Conservation (phyloP, 164 flowering plant genomes). For the Liquidambar formosana region DNA sequence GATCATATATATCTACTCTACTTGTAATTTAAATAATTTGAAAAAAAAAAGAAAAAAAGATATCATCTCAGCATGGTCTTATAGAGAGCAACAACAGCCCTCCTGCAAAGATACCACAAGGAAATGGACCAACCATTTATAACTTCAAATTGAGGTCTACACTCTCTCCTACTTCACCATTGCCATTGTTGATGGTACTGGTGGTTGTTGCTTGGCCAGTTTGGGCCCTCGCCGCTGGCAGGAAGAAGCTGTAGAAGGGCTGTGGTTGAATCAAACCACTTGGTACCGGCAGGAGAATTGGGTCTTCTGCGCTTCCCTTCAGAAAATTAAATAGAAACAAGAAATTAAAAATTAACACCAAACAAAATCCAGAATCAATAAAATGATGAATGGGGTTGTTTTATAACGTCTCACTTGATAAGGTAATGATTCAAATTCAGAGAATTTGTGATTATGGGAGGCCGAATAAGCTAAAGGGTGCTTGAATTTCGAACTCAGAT, state of each 20-base stretch:
- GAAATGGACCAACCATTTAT: conserved; percentile 7
- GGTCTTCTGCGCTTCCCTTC: conserved; percentile 21
- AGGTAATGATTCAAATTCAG: conserved; percentile 26
- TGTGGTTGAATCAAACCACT: conserved; percentile 14
- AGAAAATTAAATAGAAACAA: neutral
- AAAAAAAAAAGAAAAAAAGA: neutral
- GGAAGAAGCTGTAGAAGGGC: conserved; percentile 40
- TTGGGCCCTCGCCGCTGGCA: conserved; percentile 26
- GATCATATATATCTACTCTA: neutral
- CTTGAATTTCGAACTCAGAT: conserved; percentile 24
- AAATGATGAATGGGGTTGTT: neutral
- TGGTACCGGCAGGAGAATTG: conserved; percentile 11
- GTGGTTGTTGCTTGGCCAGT: conserved; percentile 11
- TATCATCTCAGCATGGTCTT: neutral
- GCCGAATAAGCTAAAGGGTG: conserved; percentile 16
- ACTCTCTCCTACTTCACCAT: conserved; percentile 26
- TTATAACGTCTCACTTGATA: conserved; percentile 35
- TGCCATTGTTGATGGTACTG: conserved; percentile 5
- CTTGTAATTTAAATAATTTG: neutral
- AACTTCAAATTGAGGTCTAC: conserved; percentile 50
- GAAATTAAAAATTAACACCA: neutral
- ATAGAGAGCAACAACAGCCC: neutral
- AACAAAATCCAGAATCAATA: neutral
- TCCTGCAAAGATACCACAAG: neutral
- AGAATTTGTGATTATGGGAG: conserved; percentile 10